phyloP scores from a whole-genome alignment of 176 grass and related monocot genomes.

The Hyparrhenia diplandra region DNA sequence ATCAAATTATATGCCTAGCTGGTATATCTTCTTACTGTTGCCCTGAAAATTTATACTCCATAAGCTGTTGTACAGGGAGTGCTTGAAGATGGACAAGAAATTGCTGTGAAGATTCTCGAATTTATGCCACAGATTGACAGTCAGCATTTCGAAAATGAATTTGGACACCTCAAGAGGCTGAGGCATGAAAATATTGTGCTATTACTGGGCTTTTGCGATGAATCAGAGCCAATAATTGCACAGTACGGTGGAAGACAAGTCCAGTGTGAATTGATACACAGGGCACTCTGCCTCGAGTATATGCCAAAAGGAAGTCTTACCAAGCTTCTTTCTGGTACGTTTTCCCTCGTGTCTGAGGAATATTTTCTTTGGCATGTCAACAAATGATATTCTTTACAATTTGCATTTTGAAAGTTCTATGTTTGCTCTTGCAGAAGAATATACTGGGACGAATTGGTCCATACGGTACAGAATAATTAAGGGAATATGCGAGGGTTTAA shows the following conservation, averaged over 20 bases:
- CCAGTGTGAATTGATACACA: background rate
- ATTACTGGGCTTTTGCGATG: background rate
- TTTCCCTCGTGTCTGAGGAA: background rate
- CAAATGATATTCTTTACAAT: background rate
- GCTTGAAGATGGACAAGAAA: background rate
- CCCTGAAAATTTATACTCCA: background rate
- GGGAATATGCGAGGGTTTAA: slow-evolving; percentile 2
- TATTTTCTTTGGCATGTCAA: background rate
- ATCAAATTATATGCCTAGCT: background rate
- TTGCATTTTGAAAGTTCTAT: background rate
- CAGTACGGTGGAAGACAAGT: background rate
- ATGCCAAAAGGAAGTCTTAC: slow-evolving; percentile 8
- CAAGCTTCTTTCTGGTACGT: background rate
- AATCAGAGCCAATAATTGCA: background rate
- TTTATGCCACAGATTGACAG: background rate
- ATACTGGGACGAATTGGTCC: background rate
- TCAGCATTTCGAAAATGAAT: slow-evolving; percentile 3
- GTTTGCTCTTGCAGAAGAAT: background rate
- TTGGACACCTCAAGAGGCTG: background rate
- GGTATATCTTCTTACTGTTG: background rate
- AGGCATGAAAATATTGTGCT: background rate
- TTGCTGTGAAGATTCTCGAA: background rate
- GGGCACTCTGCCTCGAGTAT: slow-evolving; percentile 12
- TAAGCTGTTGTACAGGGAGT: background rate
- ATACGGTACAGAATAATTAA: background rate